Conservation (phyloP, 768 basidiomycete genomes). For the Asterophora lycoperdoides region DNA sequence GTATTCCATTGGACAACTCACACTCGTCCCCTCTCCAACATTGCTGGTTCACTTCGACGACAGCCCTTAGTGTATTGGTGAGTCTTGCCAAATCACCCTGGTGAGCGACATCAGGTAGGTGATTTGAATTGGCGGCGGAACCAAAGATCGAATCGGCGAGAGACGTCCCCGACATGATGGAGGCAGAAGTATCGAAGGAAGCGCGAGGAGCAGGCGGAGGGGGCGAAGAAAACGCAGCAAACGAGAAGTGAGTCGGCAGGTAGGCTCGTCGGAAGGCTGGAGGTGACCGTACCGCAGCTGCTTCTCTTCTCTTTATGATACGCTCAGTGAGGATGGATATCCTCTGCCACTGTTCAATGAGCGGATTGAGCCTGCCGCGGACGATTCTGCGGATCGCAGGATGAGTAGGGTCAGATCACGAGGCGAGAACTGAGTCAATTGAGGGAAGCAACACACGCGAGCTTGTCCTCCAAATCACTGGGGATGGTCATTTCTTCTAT, state of each 20-base stretch:
- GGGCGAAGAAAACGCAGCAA: conserved; percentile 43
- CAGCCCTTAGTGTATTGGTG: conserved; percentile 75
- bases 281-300: conserved; percentile 80
- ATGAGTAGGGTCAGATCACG: conserved; percentile 1
- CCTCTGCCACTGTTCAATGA: conserved; percentile 91
- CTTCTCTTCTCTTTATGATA: conserved; percentile 84
- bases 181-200: conserved; percentile 29
- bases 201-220: conserved; percentile 31
- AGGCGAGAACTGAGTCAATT: neutral
- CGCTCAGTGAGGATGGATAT: conserved; percentile 86
- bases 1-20: conserved; percentile 74
- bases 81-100: conserved; percentile 83
- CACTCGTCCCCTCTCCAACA: conserved; percentile 87
- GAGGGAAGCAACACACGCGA: conserved; percentile 46
- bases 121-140: conserved; percentile 12
- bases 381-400: conserved; percentile 47
- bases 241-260: conserved; percentile 67
- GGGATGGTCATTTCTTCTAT: conserved; percentile 92
- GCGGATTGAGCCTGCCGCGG: conserved; percentile 65
- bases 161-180: conserved; percentile 28
- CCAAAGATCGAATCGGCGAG: conserved; percentile 29
- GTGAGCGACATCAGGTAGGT: conserved; percentile 15
- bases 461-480: conserved; percentile 86
- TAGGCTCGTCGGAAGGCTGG: conserved; percentile 59
- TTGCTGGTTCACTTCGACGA: conserved; percentile 71